Percentiles rank a stretch among this genome's conserved stretches.
Conservation (phyloP, 2,329 filamentous ascomycete genomes). For the Amauroascus verrucosus region DNA sequence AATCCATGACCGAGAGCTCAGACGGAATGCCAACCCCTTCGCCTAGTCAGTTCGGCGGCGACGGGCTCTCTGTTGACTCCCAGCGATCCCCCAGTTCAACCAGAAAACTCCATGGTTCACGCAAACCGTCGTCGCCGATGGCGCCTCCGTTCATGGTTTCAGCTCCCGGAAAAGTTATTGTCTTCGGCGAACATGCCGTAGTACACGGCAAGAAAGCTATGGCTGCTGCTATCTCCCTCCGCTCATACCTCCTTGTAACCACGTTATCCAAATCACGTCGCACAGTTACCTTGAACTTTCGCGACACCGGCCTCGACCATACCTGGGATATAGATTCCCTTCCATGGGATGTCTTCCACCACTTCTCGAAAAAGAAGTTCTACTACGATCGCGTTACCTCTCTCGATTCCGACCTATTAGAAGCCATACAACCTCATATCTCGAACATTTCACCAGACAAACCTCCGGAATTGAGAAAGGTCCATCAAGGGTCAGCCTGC, state of each 20-base stretch:
- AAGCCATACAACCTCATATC: constrained; percentile 70
- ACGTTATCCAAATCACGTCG: constrained; percentile 85
- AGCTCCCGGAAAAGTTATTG: constrained; percentile 94
- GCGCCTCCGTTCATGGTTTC: constrained; percentile 95
- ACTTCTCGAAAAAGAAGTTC: constrained; percentile 77
- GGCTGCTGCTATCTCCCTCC: constrained; percentile 85
- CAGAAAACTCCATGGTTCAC: constrained; percentile 14
- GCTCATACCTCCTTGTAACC: constrained; percentile 93
- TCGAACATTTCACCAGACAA: constrained; percentile 56
- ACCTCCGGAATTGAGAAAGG: constrained; percentile 64
- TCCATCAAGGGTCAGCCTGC: constrained; percentile 70
- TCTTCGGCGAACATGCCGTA: constrained; percentile 96
- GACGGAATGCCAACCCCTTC: constrained; percentile 26
- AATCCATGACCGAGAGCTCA: constrained; percentile 22
- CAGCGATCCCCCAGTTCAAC: constrained; percentile 11
- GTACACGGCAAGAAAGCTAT: constrained; percentile 95
- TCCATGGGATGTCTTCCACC: constrained; percentile 74
- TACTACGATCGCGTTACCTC: constrained; percentile 84
- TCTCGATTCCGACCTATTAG: constrained; percentile 72
- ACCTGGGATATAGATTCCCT: constrained; percentile 90
- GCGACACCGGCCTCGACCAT: constrained; percentile 80
- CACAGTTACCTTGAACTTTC: constrained; percentile 78
- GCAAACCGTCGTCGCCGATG: constrained; percentile 47
- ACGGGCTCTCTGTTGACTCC: constrained; percentile 18
- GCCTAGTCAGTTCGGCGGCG: constrained; percentile 16